phyloP scores from a whole-genome alignment of 2,329 filamentous ascomycete species.

The Ophiosphaerella herpotricha region DNA sequence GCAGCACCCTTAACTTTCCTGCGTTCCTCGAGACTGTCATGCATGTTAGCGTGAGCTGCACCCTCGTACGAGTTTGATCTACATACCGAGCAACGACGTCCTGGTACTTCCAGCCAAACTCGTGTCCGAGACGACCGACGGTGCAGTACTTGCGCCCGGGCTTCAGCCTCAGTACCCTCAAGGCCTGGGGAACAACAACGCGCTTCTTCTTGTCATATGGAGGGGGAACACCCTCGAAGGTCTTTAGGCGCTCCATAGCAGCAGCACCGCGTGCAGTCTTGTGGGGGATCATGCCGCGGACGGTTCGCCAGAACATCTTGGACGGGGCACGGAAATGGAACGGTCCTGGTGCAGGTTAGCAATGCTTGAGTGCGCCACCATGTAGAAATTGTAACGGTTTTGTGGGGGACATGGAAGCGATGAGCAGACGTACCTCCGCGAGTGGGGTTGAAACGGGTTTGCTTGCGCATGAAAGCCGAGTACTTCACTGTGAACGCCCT shows the following conservation, averaged over 20 bases:
- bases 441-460: constrained; percentile 99
- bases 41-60: constrained; percentile 21
- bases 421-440: constrained; percentile 76
- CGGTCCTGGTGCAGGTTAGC: constrained; percentile 66
- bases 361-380: background rate
- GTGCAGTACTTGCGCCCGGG: constrained; percentile 99
- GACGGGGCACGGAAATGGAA: constrained; percentile 99
- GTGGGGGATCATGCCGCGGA: constrained; percentile 99
- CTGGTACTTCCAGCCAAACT: constrained; percentile 99
- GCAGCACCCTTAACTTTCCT: constrained; percentile 99
- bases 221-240: constrained; percentile 98
- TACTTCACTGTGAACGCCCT: constrained; percentile 83
- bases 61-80: background rate
- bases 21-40: constrained; percentile 89
- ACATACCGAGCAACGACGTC: constrained; percentile 96
- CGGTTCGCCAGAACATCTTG: constrained; percentile 99
- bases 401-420: background rate
- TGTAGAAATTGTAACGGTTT: no score
- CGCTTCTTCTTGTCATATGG: constrained; percentile 99
- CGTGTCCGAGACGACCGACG: constrained; percentile 94
- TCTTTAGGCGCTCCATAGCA: constrained; percentile 97
- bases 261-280: constrained; percentile 98
- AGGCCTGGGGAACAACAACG: constrained; percentile 97
- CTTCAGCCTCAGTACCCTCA: constrained; percentile 94
- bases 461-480: constrained; percentile 99